phyloP scores from a whole-genome alignment of 306 rosid species.

The Vigna radiata region DNA sequence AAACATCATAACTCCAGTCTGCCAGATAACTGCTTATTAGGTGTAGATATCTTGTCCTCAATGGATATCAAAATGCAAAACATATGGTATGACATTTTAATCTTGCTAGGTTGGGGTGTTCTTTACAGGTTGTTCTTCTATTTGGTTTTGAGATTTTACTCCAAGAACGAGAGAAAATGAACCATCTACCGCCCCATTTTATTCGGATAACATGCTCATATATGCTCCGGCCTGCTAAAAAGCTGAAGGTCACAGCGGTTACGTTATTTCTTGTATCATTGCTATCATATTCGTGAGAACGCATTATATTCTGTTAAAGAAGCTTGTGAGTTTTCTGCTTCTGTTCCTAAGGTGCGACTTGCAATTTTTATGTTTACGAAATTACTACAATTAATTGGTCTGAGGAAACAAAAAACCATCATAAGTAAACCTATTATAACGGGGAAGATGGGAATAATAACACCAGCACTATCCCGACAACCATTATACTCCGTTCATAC shows the following conservation, averaged over 20 bases:
- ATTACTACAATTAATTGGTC: background rate
- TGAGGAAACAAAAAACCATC: background rate
- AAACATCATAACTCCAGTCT: constrained; percentile 35
- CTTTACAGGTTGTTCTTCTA: constrained; percentile 83
- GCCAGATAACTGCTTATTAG: constrained; percentile 55
- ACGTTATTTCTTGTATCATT: constrained; percentile 25
- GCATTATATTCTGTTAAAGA: constrained; percentile 16
- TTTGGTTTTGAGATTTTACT: constrained; percentile 86
- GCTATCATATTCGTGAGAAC: background rate
- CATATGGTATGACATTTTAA: constrained; percentile 63
- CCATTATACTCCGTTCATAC: too few species aligned
- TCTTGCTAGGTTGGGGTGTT: constrained; percentile 92
- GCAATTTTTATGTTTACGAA: background rate
- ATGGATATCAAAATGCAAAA: constrained; percentile 61
- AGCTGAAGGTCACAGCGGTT: constrained; percentile 9
- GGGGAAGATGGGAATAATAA: background rate
- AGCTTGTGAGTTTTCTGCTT: constrained; percentile 31
- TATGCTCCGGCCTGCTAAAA: background rate
- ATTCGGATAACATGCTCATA: constrained; percentile 5
- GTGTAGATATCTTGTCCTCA: constrained; percentile 69
- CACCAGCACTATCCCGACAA: background rate
- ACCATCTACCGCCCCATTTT: background rate
- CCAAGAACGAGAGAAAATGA: constrained; percentile 87
- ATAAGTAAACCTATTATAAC: background rate
- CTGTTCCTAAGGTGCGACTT: background rate